Conservation (phyloP, 2,329 filamentous ascomycete species). For the Phyllosticta citrichinensis region DNA sequence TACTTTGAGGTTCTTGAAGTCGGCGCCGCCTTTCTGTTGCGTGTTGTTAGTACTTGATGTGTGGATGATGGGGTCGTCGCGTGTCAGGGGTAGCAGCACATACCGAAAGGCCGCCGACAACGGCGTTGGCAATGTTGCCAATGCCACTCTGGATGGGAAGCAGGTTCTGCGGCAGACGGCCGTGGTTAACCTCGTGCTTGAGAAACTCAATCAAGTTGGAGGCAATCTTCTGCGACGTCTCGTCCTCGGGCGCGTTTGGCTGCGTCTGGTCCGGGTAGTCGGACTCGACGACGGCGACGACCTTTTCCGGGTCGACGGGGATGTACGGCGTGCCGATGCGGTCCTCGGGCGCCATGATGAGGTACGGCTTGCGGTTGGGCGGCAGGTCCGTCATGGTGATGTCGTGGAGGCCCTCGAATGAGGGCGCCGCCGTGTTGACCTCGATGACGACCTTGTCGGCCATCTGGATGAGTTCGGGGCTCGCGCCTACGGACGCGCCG, state of each 20-base stretch:
- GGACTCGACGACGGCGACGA: constrained; percentile 75
- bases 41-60: no score
- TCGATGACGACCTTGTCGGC: constrained; percentile 86
- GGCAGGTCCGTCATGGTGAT: constrained; percentile 84
- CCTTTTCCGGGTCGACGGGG: constrained; percentile 73
- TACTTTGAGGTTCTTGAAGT: constrained; percentile 80
- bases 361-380: constrained; percentile 70
- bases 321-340: constrained; percentile 76
- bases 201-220: constrained; percentile 73
- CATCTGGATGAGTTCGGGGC: constrained; percentile 79
- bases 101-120: constrained; percentile 66
- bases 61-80: no score
- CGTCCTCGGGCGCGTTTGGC: constrained; percentile 69
- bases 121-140: constrained; percentile 87
- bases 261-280: constrained; percentile 70
- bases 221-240: constrained; percentile 61
- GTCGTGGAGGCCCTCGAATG: constrained; percentile 80
- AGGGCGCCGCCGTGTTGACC: constrained; percentile 78
- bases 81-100: constrained; percentile 5
- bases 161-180: constrained; percentile 65
- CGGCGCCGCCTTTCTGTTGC: constrained; percentile 52
- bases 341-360: constrained; percentile 78
- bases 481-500: constrained; percentile 75
- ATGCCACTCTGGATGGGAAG: constrained; percentile 80
- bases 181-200: constrained; percentile 72